Evolutionary conservation across 1,284 basidiomycete genomes (phyloP).

Genomic region (Apiotrichum porosum): DNA sequence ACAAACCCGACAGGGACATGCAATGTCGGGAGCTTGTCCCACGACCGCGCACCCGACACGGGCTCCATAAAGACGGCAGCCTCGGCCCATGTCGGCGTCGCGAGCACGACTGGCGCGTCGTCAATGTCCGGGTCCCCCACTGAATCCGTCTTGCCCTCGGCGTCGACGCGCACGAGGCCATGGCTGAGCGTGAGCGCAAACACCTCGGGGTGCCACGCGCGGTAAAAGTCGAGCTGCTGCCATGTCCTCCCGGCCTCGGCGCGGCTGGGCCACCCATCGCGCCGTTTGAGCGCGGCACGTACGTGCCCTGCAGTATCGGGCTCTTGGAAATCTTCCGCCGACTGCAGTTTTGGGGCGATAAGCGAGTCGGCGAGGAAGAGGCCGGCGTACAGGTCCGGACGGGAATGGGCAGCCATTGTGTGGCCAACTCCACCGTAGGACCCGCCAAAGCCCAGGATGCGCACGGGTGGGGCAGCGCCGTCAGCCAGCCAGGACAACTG

Average conservation of each 20-base stretch:
- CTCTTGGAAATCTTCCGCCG: not conserved
- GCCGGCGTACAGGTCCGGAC: slow-evolving; percentile 6
- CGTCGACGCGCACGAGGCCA: slow-evolving; percentile 53
- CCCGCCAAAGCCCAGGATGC: slow-evolving; percentile 49
- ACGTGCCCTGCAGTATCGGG: not conserved
- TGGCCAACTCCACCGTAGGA: slow-evolving; percentile 62
- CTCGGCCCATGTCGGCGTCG: slow-evolving; percentile 36
- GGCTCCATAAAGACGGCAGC: slow-evolving; percentile 32
- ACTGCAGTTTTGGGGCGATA: slow-evolving; percentile 48
- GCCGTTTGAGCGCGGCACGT: slow-evolving; percentile 57
- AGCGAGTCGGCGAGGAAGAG: slow-evolving; percentile 61
- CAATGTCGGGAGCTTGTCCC: slow-evolving; percentile 30
- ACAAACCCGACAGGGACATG: slow-evolving; percentile 29
- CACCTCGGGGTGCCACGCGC: slow-evolving; percentile 55
- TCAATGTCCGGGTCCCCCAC: slow-evolving; percentile 11
- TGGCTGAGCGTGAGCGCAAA: slow-evolving; percentile 64
- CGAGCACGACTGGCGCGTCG: slow-evolving; percentile 20
- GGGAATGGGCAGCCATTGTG: not conserved
- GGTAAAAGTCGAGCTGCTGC: slow-evolving; percentile 51
- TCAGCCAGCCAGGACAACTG: slow-evolving; percentile 8
- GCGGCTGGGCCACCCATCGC: slow-evolving; percentile 56
- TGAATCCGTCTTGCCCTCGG: not conserved
- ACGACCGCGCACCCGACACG: slow-evolving; percentile 25
- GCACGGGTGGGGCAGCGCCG: slow-evolving; percentile 1
- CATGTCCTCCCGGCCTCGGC: slow-evolving; percentile 53